Evolutionary conservation across 1,284 basidiomycete species (phyloP), one percentile per base, ranked within the genome.

Genomic region (Malassezia arunalokei): DNA sequence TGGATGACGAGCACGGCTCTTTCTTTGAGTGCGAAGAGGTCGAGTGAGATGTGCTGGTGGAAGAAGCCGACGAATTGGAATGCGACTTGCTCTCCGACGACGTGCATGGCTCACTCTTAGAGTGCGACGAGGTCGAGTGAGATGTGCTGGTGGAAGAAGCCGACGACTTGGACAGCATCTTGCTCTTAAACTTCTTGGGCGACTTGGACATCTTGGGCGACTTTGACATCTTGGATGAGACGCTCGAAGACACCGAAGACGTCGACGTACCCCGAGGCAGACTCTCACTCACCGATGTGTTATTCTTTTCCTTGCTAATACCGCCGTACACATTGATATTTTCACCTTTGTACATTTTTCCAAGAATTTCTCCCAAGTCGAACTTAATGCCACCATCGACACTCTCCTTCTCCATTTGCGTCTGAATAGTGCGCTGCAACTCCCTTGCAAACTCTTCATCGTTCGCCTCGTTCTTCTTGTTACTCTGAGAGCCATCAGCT

Each of bases 361-460:
- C 44, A 24, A 47, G 44, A 27, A 47, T 47, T 20, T 39, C 37
- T 8, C 32, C 27, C n/a, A 47, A 20, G 44, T 47, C 24, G 24
- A 47, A 28, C 7, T 47, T 35, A 29, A 47, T 3, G 20, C 33
- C 33, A 24, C 44, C 44, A 47, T 31, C 28, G 5, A 35, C 17
- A 24, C 44, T 47, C 6, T 47, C 33, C 29, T 47, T 28, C n/a
- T 47, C 44, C n/a, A 47, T 37, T 33, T 39, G 32, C 15, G 37
- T 33, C 44, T 47, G 44, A 39, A 47, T 47, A 32, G 30, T 28
- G 14, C 32, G 30, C 33, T 47, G 44, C 6, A 47, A 35, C 37
- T 39, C 24, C 17, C 38, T 24, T 11, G 30, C 44, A n/a, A 43
- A 8, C 11, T 27, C 15, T 17, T 43, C 28, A 8, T 30, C 15